Evolutionary conservation across 768 basidiomycete genomes (phyloP).

Genomic region (Artomyces pyxidatus): DNA sequence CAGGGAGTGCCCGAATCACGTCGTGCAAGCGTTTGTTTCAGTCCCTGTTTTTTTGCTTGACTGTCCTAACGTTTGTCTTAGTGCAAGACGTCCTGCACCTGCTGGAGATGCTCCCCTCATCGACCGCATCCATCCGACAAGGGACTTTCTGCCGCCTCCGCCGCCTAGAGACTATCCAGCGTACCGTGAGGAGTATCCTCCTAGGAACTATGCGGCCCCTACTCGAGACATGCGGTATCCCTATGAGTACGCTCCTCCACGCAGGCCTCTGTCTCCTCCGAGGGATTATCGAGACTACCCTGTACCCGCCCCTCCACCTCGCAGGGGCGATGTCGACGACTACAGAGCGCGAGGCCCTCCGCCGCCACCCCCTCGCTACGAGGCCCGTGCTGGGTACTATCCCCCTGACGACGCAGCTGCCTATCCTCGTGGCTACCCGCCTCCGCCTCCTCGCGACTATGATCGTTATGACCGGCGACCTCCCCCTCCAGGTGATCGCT

Average conservation of each 20-base stretch:
- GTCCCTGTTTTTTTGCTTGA: not conserved
- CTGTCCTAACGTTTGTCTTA: conserved; percentile 29
- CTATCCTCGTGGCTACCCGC: conserved; percentile 45
- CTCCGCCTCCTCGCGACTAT: conserved; percentile 37
- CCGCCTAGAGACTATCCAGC: conserved; percentile 33
- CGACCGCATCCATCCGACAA: conserved; percentile 45
- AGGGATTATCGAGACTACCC: conserved; percentile 65
- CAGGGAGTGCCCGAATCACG: conserved; percentile 67
- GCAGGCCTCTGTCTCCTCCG: conserved; percentile 52
- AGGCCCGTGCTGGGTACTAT: conserved; percentile 38
- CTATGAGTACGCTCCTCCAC: conserved; percentile 41
- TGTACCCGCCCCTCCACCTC: conserved; percentile 35
- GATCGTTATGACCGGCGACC: conserved; percentile 53
- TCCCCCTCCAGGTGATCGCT: conserved; percentile 35
- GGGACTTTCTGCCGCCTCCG: conserved; percentile 42
- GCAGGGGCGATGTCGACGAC: conserved; percentile 63
- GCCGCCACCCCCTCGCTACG: conserved; percentile 47
- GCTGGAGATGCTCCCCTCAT: conserved; percentile 42
- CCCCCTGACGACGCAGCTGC: conserved; percentile 37
- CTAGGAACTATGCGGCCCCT: conserved; percentile 31
- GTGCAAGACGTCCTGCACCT: conserved; percentile 25
- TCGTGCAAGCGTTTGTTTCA: conserved; percentile 39
- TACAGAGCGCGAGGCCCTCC: conserved; percentile 48
- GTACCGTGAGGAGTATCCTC: conserved; percentile 49
- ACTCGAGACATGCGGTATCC: conserved; percentile 51